Percentiles rank a stretch among this genome's conserved stretches.
Evolutionary conservation across 2,329 filamentous ascomycete species (phyloP).

Genomic region (Hypoxylon rubiginosum): DNA sequence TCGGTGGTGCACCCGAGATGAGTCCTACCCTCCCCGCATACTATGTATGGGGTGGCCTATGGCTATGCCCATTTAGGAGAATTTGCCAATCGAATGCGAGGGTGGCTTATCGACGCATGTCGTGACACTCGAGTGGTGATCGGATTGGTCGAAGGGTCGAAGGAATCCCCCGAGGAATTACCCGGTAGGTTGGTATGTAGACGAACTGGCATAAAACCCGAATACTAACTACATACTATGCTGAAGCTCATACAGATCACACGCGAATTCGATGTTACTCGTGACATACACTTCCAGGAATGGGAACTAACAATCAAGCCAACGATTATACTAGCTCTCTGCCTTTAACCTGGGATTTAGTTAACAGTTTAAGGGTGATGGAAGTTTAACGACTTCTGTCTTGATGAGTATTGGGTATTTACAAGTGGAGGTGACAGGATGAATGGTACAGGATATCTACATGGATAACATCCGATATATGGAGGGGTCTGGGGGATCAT

Average conservation of each 20-base stretch:
- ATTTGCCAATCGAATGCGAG: background rate
- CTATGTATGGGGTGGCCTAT: background rate
- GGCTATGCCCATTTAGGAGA: background rate
- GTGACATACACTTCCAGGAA: background rate
- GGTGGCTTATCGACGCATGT: background rate
- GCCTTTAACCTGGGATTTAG: background rate
- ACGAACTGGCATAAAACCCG: no score
- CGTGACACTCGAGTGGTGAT: background rate
- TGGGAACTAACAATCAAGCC: background rate
- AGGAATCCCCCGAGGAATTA: no score
- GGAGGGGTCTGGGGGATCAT: background rate
- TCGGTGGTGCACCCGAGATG: background rate
- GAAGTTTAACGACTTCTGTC: background rate
- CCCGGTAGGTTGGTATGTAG: no score
- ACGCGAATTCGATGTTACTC: no score
- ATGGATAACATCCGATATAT: background rate
- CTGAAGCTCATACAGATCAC: no score
- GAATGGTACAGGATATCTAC: constrained; percentile 22
- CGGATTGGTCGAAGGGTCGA: no score
- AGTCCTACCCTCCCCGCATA: background rate
- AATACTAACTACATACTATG: no score
- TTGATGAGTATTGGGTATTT: constrained; percentile 12
- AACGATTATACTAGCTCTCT: background rate
- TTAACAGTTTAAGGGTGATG: background rate
- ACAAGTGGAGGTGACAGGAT: constrained; percentile 13